Conservation (phyloP, 169 alveolate genomes). For the Cryptosporidium bovis region DNA sequence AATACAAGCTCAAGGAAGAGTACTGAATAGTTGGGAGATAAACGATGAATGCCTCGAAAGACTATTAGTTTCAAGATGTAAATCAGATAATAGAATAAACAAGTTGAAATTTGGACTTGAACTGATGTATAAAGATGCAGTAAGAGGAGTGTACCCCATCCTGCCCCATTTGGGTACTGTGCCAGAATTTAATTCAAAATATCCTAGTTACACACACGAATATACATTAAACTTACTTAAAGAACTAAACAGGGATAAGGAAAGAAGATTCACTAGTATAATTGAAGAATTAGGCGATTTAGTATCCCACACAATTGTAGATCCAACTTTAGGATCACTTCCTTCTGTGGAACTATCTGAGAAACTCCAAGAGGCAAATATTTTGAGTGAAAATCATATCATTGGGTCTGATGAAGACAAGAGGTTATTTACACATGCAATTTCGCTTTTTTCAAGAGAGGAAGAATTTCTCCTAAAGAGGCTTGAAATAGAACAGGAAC, state of each 20-base stretch:
- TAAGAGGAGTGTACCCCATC: slow-evolving; percentile 33
- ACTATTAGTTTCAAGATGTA: slow-evolving; percentile 7
- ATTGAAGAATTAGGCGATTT: slow-evolving; percentile 29
- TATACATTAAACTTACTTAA: background rate
- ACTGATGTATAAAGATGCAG: slow-evolving; percentile 47
- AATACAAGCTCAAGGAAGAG: slow-evolving; percentile 9
- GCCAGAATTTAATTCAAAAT: slow-evolving; percentile 9
- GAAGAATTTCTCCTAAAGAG: slow-evolving; percentile 16
- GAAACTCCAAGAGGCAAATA: slow-evolving; percentile 39
- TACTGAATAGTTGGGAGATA: slow-evolving; percentile 1
- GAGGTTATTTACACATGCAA: slow-evolving; percentile 51
- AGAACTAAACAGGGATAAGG: slow-evolving; percentile 44
- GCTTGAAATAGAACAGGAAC: slow-evolving; percentile 30
- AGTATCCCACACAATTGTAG: background rate
- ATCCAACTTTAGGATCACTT: slow-evolving; percentile 21
- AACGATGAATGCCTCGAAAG: slow-evolving; percentile 14
- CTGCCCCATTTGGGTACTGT: slow-evolving; percentile 21
- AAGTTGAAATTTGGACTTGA: slow-evolving; percentile 36
- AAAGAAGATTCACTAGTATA: background rate
- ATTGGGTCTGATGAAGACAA: slow-evolving; percentile 28
- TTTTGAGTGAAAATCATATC: slow-evolving; percentile 12
- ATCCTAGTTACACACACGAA: slow-evolving; percentile 20
- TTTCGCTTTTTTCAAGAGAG: slow-evolving; percentile 61
- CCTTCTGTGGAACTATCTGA: slow-evolving; percentile 56
- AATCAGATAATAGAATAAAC: slow-evolving; percentile 21